phyloP scores from a whole-genome alignment of 2,329 filamentous ascomycete genomes.

The Reticulascus tulasneorum region DNA sequence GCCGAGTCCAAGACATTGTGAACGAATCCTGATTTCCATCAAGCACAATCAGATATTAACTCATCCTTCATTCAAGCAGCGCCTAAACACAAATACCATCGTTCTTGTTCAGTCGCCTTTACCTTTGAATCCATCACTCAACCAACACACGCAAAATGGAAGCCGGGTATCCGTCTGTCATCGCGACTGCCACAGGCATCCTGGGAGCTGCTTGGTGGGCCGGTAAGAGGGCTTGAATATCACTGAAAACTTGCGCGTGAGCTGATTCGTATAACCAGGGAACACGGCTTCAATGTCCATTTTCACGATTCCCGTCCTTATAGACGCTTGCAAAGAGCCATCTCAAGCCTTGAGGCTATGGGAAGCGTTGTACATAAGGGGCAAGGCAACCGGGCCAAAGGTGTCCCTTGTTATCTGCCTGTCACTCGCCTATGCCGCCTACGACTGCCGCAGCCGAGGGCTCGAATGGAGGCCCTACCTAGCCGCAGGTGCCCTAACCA shows the following conservation, averaged over 20 bases:
- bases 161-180: not conserved
- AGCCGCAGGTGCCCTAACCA: conserved; percentile 26
- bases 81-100: no score
- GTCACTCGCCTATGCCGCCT: conserved; percentile 32
- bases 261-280: conserved; percentile 22
- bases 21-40: no score
- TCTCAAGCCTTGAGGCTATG: conserved; percentile 29
- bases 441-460: conserved; percentile 21
- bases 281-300: conserved; percentile 31
- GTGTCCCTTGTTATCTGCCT: conserved; percentile 26
- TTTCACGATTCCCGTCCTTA: conserved; percentile 26
- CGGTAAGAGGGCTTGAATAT: conserved; percentile 3
- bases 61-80: no score
- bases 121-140: no score
- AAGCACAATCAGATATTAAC: no score
- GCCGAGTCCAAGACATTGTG: no score
- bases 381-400: conserved; percentile 32
- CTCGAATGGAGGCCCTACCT: conserved; percentile 29
- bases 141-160: not conserved
- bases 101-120: no score
- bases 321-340: conserved; percentile 21
- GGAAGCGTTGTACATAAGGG: conserved; percentile 32
- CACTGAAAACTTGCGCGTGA: no score
- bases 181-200: conserved; percentile 11
- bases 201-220: conserved; percentile 11